These are phyloP conservation scores for Friedmanniomyces simplex DNA, from an alignment of 495 filamentous ascomycete genomes.

Conservation along the genomic window DNA sequence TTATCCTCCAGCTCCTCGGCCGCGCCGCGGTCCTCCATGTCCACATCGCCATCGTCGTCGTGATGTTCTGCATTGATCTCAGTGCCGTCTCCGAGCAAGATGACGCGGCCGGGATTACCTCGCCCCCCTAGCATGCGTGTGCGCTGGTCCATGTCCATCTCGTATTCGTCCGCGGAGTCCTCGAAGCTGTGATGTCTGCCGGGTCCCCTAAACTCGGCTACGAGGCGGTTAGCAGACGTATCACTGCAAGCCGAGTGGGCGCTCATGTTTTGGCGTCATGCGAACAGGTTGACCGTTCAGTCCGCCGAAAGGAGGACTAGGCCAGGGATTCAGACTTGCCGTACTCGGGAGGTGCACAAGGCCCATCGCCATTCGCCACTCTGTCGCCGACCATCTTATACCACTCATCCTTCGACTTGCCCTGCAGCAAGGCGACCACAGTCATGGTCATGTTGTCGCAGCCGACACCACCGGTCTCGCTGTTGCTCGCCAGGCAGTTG, in stretches of 20 bases:
- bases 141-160: constrained; percentile 60
- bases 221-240: constrained; percentile 14
- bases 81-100: constrained; percentile 87
- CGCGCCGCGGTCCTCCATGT: constrained; percentile 83
- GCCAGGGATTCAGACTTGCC: constrained; percentile 60
- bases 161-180: constrained; percentile 86
- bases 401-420: constrained; percentile 93
- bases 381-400: constrained; percentile 88
- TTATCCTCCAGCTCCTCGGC: constrained; percentile 50
- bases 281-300: neutral
- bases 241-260: too few species aligned
- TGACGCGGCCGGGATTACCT: constrained; percentile 63
- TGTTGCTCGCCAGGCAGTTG: constrained; percentile 93
- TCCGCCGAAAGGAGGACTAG: neutral
- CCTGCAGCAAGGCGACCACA: constrained; percentile 77
- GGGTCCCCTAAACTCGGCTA: constrained; percentile 94
- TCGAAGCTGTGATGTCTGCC: constrained; percentile 83
- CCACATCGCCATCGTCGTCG: constrained; percentile 46
- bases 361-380: constrained; percentile 93
- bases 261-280: neutral
- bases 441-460: constrained; percentile 99
- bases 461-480: constrained; percentile 93
- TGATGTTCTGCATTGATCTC: constrained; percentile 69
- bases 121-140: constrained; percentile 47
- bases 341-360: constrained; percentile 98